phyloP scores from a whole-genome alignment of 2,329 filamentous ascomycete species.

The Aspergillus clavatus region DNA sequence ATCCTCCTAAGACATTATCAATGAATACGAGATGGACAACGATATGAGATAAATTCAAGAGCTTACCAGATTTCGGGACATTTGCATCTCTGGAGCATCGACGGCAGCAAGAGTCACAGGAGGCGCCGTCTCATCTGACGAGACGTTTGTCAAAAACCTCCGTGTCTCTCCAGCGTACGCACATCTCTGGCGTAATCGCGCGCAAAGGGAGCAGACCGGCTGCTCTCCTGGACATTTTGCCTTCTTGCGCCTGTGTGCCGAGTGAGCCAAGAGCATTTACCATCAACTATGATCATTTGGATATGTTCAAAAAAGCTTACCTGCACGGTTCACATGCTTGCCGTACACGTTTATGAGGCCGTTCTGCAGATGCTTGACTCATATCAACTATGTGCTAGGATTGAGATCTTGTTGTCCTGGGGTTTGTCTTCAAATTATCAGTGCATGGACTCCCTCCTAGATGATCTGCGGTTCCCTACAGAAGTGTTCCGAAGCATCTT shows the following conservation, averaged over 20 bases:
- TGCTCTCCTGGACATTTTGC: constrained; percentile 49
- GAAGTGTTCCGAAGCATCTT: background rate
- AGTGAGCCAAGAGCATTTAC: constrained; percentile 7
- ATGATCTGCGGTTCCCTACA: background rate
- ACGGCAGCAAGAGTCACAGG: constrained; percentile 1
- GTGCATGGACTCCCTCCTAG: background rate
- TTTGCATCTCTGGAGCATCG: constrained; percentile 6
- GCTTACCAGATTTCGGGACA: constrained; percentile 20
- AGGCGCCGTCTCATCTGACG: constrained; percentile 11
- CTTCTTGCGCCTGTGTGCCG: constrained; percentile 53
- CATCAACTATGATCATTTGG: constrained; percentile 2
- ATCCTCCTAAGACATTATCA: constrained; percentile 22
- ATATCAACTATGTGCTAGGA: constrained; percentile 4
- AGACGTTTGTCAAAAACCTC: constrained; percentile 14
- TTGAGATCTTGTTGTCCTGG: background rate
- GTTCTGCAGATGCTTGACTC: constrained; percentile 16
- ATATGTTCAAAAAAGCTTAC: constrained; percentile 25
- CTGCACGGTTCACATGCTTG: constrained; percentile 43
- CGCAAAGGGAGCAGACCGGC: constrained; percentile 47
- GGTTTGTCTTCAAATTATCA: background rate
- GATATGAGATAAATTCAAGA: background rate
- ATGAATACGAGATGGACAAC: background rate
- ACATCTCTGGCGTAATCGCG: constrained; percentile 46
- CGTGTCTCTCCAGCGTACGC: constrained; percentile 38
- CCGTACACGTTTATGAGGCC: constrained; percentile 33